These are phyloP conservation scores for Tylopilus sp. DNA, from an alignment of 768 basidiomycete species.

Conservation along the genomic window DNA sequence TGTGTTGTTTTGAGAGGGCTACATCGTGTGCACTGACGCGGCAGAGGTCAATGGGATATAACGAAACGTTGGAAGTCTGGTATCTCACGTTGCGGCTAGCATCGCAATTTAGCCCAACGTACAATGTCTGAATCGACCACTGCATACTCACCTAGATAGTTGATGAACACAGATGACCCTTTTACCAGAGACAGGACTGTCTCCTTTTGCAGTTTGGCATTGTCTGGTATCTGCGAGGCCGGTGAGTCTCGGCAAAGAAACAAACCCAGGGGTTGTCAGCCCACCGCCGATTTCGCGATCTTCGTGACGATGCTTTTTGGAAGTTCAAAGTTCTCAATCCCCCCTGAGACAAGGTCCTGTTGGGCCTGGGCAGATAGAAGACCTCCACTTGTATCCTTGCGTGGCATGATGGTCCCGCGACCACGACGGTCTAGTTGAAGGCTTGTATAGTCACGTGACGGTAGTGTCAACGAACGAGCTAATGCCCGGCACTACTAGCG, in stretches of 20 bases:
- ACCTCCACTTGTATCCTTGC: conserved; percentile 56
- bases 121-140: background rate
- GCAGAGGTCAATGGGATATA: conserved; percentile 4
- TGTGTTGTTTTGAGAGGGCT: conserved; percentile 78
- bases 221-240: conserved; percentile 66
- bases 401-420: conserved; percentile 50
- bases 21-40: conserved; percentile 78
- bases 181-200: conserved; percentile 81
- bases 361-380: conserved; percentile 70
- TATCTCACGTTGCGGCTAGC: conserved; percentile 45
- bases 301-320: conserved; percentile 80
- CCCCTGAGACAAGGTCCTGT: conserved; percentile 76
- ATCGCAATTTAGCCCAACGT: background rate
- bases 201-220: conserved; percentile 86
- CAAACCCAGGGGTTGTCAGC: conserved; percentile 23
- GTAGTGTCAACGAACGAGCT: no score
- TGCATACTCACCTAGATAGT: conserved; percentile 69
- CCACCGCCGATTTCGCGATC: conserved; percentile 80
- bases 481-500: no score
- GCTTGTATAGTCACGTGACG: no score
- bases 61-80: background rate
- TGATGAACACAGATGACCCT: conserved; percentile 93
- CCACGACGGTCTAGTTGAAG: no score
- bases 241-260: background rate
- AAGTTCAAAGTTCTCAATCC: conserved; percentile 86